Evolutionary conservation across 2,329 filamentous ascomycete species (phyloP).

Genomic region (Aspergillus bombycis): DNA sequence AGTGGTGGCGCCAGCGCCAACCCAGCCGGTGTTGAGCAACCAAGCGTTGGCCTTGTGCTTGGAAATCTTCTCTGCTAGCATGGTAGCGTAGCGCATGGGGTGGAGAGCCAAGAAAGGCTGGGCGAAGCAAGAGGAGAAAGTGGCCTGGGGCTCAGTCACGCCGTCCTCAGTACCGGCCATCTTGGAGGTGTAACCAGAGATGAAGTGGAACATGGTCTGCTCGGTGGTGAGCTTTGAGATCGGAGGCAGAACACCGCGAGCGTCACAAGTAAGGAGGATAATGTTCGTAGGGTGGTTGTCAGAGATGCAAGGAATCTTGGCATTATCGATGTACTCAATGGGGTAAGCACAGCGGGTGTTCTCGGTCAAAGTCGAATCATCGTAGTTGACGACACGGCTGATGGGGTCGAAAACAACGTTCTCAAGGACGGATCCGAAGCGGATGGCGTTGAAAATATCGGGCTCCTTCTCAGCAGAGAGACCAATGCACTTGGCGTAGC

Average conservation of each 20-base stretch:
- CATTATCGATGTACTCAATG: slow-evolving; percentile 98
- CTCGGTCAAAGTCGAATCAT: slow-evolving; percentile 91
- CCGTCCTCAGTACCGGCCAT: slow-evolving; percentile 99
- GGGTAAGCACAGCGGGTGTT: slow-evolving; percentile 99
- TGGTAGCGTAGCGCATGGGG: slow-evolving; percentile 98
- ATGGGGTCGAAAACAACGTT: slow-evolving; percentile 96
- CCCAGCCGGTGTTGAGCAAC: slow-evolving; percentile 98
- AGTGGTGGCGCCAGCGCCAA: slow-evolving; percentile 85
- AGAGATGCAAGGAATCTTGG: slow-evolving; percentile 95
- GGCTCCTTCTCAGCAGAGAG: slow-evolving; percentile 98
- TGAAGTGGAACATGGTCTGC: slow-evolving; percentile 99
- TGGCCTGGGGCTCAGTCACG: slow-evolving; percentile 94
- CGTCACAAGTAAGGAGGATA: slow-evolving; percentile 96
- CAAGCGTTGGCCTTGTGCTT: slow-evolving; percentile 94
- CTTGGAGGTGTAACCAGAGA: slow-evolving; percentile 99
- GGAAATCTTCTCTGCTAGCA: slow-evolving; percentile 98
- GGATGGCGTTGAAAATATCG: slow-evolving; percentile 94
- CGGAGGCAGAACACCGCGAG: slow-evolving; percentile 92
- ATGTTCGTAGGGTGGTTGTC: slow-evolving; percentile 92
- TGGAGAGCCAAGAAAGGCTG: slow-evolving; percentile 98
- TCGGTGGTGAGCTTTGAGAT: slow-evolving; percentile 94
- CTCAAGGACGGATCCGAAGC: slow-evolving; percentile 95
- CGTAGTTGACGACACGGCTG: slow-evolving; percentile 91
- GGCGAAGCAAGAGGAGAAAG: slow-evolving; percentile 98
- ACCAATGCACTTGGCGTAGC: slow-evolving; percentile 98